Evolutionary conservation across 2,329 filamentous ascomycete genomes (phyloP).

Genomic region (Calcarisporium arbuscula): DNA sequence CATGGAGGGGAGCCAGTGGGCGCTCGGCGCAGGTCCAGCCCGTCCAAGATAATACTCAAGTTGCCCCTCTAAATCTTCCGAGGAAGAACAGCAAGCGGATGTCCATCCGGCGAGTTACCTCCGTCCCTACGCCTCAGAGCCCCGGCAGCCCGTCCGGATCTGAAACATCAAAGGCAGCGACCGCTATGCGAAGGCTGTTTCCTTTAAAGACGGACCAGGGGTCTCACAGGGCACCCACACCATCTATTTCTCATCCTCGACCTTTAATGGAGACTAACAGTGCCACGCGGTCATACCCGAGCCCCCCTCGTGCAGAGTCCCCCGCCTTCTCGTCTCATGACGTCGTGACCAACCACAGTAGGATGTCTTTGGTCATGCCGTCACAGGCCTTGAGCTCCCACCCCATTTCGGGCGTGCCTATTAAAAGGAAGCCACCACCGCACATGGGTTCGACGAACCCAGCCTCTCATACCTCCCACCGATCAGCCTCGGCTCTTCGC

Average conservation of each 20-base stretch:
- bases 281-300: constrained; percentile 23
- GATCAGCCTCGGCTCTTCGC: no score
- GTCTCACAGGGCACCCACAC: constrained; percentile 11
- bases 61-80: constrained; percentile 50
- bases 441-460: no score
- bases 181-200: constrained; percentile 28
- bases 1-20: constrained; percentile 70
- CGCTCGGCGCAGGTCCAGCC: constrained; percentile 58
- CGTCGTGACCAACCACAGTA: no score
- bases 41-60: constrained; percentile 53
- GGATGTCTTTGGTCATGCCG: no score
- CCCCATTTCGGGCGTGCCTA: no score
- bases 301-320: constrained; percentile 26
- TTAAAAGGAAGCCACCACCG: no score
- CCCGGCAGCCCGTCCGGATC: constrained; percentile 24
- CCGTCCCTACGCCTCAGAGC: no score
- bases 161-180: constrained; percentile 25
- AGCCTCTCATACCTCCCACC: no score
- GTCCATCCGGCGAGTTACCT: no score
- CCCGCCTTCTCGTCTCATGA: no score
- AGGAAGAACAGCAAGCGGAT: constrained; percentile 41
- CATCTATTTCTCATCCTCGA: constrained; percentile 2
- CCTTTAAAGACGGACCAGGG: constrained; percentile 27
- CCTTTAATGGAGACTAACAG: constrained; percentile 8
- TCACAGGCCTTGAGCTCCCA: no score